Evolutionary conservation across 148 eudicot species (phyloP).

Genomic region (Drosera capensis): DNA sequence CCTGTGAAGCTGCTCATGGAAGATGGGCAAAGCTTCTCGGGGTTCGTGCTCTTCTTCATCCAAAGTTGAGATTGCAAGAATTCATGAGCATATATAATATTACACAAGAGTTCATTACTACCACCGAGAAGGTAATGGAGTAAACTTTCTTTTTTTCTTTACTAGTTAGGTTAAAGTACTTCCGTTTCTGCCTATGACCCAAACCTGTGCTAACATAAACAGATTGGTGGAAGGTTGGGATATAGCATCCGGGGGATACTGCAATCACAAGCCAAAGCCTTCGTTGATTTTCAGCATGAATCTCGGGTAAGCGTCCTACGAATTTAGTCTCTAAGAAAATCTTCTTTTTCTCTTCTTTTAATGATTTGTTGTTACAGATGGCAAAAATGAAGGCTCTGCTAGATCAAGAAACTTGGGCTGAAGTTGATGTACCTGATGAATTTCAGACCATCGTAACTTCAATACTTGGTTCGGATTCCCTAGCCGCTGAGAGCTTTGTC

Average conservation of each 20-base stretch:
- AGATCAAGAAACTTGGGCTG: slow-evolving; percentile 98
- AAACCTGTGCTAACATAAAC: slow-evolving; percentile 21
- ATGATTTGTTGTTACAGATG: slow-evolving; percentile 44
- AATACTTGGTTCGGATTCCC: slow-evolving; percentile 37
- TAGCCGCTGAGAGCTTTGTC: slow-evolving; percentile 14
- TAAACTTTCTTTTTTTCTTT: slow-evolving; percentile 1
- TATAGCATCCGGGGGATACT: slow-evolving; percentile 93
- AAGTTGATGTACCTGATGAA: slow-evolving; percentile 92
- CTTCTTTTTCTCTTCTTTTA: too few relatives aligned
- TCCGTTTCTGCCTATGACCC: slow-evolving; percentile 16
- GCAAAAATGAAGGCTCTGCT: slow-evolving; percentile 79
- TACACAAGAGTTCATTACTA: slow-evolving; percentile 78
- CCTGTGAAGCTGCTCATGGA: slow-evolving; percentile 97
- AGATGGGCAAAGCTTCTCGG: slow-evolving; percentile 99
- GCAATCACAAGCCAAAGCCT: slow-evolving; percentile 94
- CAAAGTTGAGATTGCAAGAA: slow-evolving; percentile 73
- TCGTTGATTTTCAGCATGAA: slow-evolving; percentile 92
- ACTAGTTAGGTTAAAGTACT: neutral
- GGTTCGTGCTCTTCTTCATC: slow-evolving; percentile 90
- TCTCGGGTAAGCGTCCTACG: slow-evolving; percentile 52
- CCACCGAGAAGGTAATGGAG: slow-evolving; percentile 70
- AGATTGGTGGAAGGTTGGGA: slow-evolving; percentile 99
- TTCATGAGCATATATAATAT: slow-evolving; percentile 63
- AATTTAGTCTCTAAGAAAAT: too few relatives aligned
- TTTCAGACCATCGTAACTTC: slow-evolving; percentile 78